Evolutionary conservation across 352 stramenopile genomes (phyloP).

Genomic region (Phytophthora cryptogea): DNA sequence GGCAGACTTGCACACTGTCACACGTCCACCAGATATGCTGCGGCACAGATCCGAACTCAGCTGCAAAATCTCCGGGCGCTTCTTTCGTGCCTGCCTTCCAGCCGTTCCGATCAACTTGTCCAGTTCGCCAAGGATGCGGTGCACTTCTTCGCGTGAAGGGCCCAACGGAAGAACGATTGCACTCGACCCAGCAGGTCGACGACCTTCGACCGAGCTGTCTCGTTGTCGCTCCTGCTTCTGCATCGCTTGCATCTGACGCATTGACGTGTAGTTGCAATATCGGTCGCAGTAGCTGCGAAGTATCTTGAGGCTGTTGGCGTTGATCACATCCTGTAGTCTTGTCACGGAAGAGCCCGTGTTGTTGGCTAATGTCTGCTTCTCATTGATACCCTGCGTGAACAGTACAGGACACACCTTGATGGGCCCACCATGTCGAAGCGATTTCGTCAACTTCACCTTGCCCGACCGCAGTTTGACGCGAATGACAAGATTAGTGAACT

Average conservation of each 20-base stretch:
- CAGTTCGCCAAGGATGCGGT: conserved; percentile 54
- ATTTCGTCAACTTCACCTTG: conserved; percentile 71
- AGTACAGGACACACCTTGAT: conserved; percentile 78
- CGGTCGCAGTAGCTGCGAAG: conserved; percentile 75
- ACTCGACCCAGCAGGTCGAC: conserved; percentile 2
- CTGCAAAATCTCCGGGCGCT: conserved; percentile 86
- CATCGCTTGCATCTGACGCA: conserved; percentile 40
- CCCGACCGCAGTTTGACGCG: conserved; percentile 78
- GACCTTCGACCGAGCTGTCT: conserved; percentile 13
- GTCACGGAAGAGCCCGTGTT: conserved; percentile 83
- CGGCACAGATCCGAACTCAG: conserved; percentile 83
- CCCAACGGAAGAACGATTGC: conserved; percentile 10
- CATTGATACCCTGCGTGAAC: conserved; percentile 93
- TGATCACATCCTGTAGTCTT: conserved; percentile 81
- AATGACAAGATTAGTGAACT: conserved; percentile 78
- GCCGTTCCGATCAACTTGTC: conserved; percentile 76
- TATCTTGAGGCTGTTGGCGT: conserved; percentile 71
- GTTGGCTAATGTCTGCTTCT: conserved; percentile 93
- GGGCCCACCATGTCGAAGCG: conserved; percentile 56
- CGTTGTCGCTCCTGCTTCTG: conserved; percentile 30
- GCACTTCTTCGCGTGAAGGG: conserved; percentile 59
- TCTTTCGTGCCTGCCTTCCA: conserved; percentile 72
- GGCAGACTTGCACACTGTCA: conserved; percentile 97
- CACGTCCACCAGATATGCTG: conserved; percentile 83
- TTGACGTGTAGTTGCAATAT: conserved; percentile 74